Evolutionary conservation across 495 filamentous ascomycete species (phyloP).

Genomic region (Podospora bellae-mahoneyi): DNA sequence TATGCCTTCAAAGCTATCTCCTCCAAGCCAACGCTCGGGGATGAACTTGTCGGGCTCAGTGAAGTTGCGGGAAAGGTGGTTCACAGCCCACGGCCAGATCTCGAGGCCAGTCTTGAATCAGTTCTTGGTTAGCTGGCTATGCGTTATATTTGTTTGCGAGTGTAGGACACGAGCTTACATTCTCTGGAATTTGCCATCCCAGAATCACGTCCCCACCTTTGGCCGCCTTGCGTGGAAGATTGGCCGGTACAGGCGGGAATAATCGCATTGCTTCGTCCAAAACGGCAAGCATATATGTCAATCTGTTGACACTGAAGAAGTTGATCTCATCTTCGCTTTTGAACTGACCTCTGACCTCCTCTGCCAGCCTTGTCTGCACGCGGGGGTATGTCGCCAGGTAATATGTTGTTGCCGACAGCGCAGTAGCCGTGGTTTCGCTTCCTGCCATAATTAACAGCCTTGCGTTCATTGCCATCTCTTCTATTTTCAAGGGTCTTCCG

Average conservation of each 20-base stretch:
- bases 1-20: constrained; percentile 27
- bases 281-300: constrained; percentile 55
- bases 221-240: constrained; percentile 40
- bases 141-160: too few species aligned
- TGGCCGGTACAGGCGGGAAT: constrained; percentile 50
- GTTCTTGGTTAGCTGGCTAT: constrained; percentile 4
- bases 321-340: constrained; percentile 46
- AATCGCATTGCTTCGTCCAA: constrained; percentile 56
- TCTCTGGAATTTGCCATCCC: constrained; percentile 41
- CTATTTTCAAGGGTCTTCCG: constrained; percentile 11
- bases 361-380: constrained; percentile 36
- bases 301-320: constrained; percentile 36
- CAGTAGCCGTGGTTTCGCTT: constrained; percentile 56
- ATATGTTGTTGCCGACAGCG: constrained; percentile 47
- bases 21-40: constrained; percentile 51
- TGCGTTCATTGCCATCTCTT: constrained; percentile 27
- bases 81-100: constrained; percentile 48
- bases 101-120: constrained; percentile 47
- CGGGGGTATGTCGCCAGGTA: constrained; percentile 45
- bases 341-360: constrained; percentile 52
- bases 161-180: constrained; percentile 28
- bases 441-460: constrained; percentile 33
- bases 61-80: constrained; percentile 46
- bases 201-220: constrained; percentile 45
- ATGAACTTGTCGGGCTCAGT: constrained; percentile 43